Base-by-base conservation (phyloP, 345 rosid genomes). In the Abelmoschus esculentus region DNA sequence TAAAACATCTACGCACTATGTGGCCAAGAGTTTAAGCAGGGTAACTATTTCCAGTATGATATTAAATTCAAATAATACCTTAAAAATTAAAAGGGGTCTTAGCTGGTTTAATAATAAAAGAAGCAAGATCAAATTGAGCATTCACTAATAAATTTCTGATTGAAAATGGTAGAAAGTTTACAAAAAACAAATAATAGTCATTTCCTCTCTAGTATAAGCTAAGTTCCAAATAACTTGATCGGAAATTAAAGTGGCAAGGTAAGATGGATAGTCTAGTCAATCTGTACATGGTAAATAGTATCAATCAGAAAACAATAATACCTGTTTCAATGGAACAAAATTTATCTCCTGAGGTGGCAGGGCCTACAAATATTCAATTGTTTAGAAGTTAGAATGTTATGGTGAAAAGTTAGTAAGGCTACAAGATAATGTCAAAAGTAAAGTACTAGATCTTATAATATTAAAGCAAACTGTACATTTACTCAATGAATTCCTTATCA, bases 291-390 rank as follows among this genome's bases (percentile, higher is more conserved):
- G 19, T 6, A 47, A 47, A 15, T 47, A 15, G 8, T 66, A 67
- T 29, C 14, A 40, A 52, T 17, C 50, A 34, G 22, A 36, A 22
- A 22, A 29, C 46, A 18, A 22, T 11, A 64, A 9, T 82, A 85
- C 95, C 89, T 90, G 96, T 75, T 92, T 90, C 72, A 92, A 76
- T 17, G 96, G 98, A 61, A 86, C 80, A 76, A 92, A 89, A 52
- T 85, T 82, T 80, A 92, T 90, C 26, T 86, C 81, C 13, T 79
- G 55, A 10, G 95, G 96, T 5, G 87, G 83, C 83, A 88, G 78
- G 59, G 96, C 98, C 98, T 90, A 65, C 15, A 61, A 80, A 60
- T 46, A 46, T 26, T 31, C 18, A 12, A 26, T 17, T 50, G 31
- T 19, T 22, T 70, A 22, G 2, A 38, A 42, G 40, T n/a, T 38